Percentiles rank a stretch among this genome's conserved stretches.
Conservation (phyloP, 164 flowering plant genomes). For the Cinnamomum chago region DNA sequence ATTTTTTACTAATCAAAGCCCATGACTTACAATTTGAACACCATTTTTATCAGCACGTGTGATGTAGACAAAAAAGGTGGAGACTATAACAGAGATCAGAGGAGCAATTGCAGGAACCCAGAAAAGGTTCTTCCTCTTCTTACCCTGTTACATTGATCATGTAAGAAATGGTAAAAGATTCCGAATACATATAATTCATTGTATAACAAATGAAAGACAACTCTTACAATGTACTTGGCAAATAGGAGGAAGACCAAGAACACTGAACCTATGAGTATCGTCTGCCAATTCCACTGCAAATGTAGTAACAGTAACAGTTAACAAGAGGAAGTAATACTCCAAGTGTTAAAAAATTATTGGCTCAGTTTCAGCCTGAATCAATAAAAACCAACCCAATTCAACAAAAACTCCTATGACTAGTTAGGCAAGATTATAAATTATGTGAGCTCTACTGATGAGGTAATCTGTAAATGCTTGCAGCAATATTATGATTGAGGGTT, state of each 20-base stretch:
- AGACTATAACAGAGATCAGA: slow-evolving; percentile 66
- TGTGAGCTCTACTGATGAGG: too few species aligned
- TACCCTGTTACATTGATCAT: slow-evolving; percentile 51
- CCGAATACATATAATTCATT: not conserved
- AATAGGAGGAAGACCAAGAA: slow-evolving; percentile 69
- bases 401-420: not conserved
- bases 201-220: not conserved
- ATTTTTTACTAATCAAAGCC: not conserved
- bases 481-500: not conserved
- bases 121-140: slow-evolving; percentile 72
- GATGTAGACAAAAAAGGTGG: slow-evolving; percentile 78
- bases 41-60: slow-evolving; percentile 80
- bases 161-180: slow-evolving; percentile 3
- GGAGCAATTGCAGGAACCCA: slow-evolving; percentile 97
- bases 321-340: not conserved
- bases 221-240: slow-evolving; percentile 74
- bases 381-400: not conserved
- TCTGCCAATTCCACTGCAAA: slow-evolving; percentile 98
- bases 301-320: not conserved
- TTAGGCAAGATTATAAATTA: not conserved
- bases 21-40: slow-evolving; percentile 65
- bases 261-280: slow-evolving; percentile 64
- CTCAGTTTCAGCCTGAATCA: not conserved
- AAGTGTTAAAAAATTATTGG: not conserved
- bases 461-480: too few species aligned